A percentile compares a stretch with the other conserved stretches of the same genome.
Evolutionary conservation across 768 basidiomycete species (phyloP).

Genomic region (Termitomyces sp.): DNA sequence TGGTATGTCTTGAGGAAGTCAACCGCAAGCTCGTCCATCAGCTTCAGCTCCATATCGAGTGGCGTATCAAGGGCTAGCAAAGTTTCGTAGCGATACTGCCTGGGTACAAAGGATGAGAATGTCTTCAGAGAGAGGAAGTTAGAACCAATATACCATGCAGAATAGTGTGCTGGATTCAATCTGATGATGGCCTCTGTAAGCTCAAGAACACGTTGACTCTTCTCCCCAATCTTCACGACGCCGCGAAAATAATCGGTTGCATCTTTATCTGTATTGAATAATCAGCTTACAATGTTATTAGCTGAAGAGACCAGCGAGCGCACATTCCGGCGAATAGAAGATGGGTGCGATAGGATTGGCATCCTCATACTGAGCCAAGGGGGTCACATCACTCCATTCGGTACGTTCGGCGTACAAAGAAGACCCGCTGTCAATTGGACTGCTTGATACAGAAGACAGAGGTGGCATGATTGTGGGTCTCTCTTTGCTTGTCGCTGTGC

Average conservation of each 20-base stretch:
- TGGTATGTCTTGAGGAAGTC: conserved; percentile 92
- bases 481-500: neutral
- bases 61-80: conserved; percentile 61
- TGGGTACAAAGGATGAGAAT: conserved; percentile 22
- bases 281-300: neutral
- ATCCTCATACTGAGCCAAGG: conserved; percentile 77
- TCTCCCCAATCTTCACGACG: conserved; percentile 71
- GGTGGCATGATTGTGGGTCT: conserved; percentile 5
- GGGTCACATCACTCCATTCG: conserved; percentile 78
- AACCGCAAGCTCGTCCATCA: conserved; percentile 86
- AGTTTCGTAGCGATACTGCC: conserved; percentile 95
- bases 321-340: conserved; percentile 86
- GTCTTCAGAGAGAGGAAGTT: neutral
- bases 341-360: conserved; percentile 83
- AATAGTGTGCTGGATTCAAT: conserved; percentile 94
- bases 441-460: conserved; percentile 2
- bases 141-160: conserved; percentile 70
- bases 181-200: conserved; percentile 87
- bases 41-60: conserved; percentile 68
- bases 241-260: conserved; percentile 91
- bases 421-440: conserved; percentile 6
- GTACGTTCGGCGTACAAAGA: conserved; percentile 53
- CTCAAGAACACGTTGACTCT: conserved; percentile 73
- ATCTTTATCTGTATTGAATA: conserved; percentile 64
- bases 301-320: conserved; percentile 23